phyloP scores from a whole-genome alignment of 2,329 filamentous ascomycete genomes.

The Claviceps sp. region DNA sequence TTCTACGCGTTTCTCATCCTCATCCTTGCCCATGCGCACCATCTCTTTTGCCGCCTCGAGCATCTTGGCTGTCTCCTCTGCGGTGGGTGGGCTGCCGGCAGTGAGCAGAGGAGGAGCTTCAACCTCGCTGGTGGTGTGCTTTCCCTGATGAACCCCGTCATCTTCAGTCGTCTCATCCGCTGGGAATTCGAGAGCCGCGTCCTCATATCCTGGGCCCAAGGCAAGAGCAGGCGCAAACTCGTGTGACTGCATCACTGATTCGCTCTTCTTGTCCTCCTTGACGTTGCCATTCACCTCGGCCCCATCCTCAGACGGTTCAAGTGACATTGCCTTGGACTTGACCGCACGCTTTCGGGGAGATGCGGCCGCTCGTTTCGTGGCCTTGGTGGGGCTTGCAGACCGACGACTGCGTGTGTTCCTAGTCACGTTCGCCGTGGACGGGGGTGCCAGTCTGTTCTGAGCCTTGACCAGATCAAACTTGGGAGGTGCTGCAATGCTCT shows the following conservation, averaged over 20 bases:
- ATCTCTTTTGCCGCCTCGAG: slow-evolving; percentile 77
- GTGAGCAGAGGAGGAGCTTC: slow-evolving; percentile 55
- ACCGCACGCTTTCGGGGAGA: slow-evolving; percentile 42
- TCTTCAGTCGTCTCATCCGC: slow-evolving; percentile 48
- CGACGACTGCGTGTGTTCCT: slow-evolving; percentile 38
- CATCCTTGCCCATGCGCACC: slow-evolving; percentile 55
- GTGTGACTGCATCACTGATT: slow-evolving; percentile 30
- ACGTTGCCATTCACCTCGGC: slow-evolving; percentile 17
- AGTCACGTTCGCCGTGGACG: slow-evolving; percentile 31
- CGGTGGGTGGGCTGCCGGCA: slow-evolving; percentile 53
- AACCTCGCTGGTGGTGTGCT: slow-evolving; percentile 60
- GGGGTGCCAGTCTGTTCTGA: slow-evolving; percentile 32
- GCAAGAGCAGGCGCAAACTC: slow-evolving; percentile 36
- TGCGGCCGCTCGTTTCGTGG: slow-evolving; percentile 29
- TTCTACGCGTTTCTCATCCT: slow-evolving; percentile 27
- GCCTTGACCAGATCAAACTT: slow-evolving; percentile 49
- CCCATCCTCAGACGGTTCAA: slow-evolving; percentile 18
- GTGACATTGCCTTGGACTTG: slow-evolving; percentile 28
- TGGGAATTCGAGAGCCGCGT: slow-evolving; percentile 53
- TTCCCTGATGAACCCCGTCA: slow-evolving; percentile 47
- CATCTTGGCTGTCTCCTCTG: slow-evolving; percentile 71
- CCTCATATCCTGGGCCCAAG: slow-evolving; percentile 40
- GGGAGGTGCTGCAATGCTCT: slow-evolving; percentile 70
- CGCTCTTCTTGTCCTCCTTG: slow-evolving; percentile 18
- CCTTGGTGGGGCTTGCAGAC: slow-evolving; percentile 45